phyloP scores from a whole-genome alignment of 2,329 filamentous ascomycete species.

The Leptographium radiaticola region DNA sequence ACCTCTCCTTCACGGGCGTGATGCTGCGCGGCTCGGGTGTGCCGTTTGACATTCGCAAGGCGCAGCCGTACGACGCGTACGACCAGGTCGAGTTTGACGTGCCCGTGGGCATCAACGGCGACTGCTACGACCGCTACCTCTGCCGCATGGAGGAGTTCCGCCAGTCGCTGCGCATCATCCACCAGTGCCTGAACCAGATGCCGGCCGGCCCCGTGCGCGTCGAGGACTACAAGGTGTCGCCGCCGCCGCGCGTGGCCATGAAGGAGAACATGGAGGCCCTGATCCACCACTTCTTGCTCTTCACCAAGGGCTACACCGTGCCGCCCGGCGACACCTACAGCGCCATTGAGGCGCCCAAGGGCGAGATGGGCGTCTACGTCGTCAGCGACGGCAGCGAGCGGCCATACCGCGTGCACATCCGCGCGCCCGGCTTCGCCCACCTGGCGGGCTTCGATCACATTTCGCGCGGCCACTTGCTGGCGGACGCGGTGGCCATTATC shows the following conservation, averaged over 20 bases:
- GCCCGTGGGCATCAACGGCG: slow-evolving; percentile 88
- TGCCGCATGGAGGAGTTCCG: slow-evolving; percentile 99
- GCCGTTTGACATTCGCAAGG: slow-evolving; percentile 94
- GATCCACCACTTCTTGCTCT: slow-evolving; percentile 97
- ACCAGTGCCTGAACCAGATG: slow-evolving; percentile 99
- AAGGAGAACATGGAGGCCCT: slow-evolving; percentile 99
- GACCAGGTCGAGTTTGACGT: slow-evolving; percentile 97
- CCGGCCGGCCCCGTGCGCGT: slow-evolving; percentile 85
- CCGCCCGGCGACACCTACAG: slow-evolving; percentile 97
- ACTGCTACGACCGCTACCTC: slow-evolving; percentile 98
- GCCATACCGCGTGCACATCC: slow-evolving; percentile 94
- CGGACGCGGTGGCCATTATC: slow-evolving; percentile 94
- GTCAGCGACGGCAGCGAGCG: slow-evolving; percentile 94
- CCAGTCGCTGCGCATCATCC: slow-evolving; percentile 93
- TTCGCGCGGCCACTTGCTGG: slow-evolving; percentile 79
- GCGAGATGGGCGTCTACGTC: slow-evolving; percentile 96
- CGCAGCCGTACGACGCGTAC: slow-evolving; percentile 93
- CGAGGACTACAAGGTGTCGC: slow-evolving; percentile 97
- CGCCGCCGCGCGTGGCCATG: slow-evolving; percentile 93
- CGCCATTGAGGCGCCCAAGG: slow-evolving; percentile 98
- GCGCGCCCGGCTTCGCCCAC: slow-evolving; percentile 93
- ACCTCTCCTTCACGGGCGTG: slow-evolving; percentile 91
- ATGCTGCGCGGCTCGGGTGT: slow-evolving; percentile 97
- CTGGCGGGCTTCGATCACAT: slow-evolving; percentile 90
- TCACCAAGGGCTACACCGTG: slow-evolving; percentile 96